Evolutionary conservation across 768 basidiomycete genomes (phyloP), one percentile per base, ranked within the genome.

Genomic region (Russula sp.): DNA sequence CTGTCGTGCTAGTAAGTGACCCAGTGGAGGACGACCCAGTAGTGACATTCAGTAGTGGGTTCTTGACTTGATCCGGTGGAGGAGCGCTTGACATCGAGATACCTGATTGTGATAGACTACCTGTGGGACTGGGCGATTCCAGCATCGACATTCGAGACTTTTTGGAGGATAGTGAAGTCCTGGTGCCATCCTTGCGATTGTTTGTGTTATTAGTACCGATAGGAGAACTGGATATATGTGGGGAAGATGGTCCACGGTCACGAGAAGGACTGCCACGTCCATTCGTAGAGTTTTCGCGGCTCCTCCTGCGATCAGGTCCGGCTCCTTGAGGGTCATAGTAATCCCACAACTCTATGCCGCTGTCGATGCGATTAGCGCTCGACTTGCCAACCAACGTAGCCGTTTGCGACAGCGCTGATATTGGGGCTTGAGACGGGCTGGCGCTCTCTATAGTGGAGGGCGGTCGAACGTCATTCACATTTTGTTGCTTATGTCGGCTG

Each of bases 341-440:
- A 57, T 65, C 64, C 64, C 64, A 65, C 51, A 65, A 2, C 22
- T 57, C 64, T 51, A 65, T 61, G 16, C 64, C 64, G 34, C 64
- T 65, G 34, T 65, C 64, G 46, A 30, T 36, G 30, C 59, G 64
- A 51, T 36, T 50, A n/a, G 40, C 22, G 28, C 36, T 49, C 5
- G 40, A 26, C 55, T 57, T 65, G 32, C 52, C 11, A 20, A n/a
- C 55, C n/a, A 50, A 30, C 13, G 49, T 16, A 56, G 55, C 14
- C 14, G 24, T 3, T 28, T 50, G 34, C n/a, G 42, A 52, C 13
- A 34, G 6, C 8, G n/a, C 32, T n/a, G 22, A 65, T 1, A 18
- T 18, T 13, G 64, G 20, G 38, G 54, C 18, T 22, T 22, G 56
- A 11, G 28, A 50, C 8, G 7, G 28, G 38, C 56, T 55, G 11